Evolutionary conservation across 2,329 filamentous ascomycete genomes (phyloP).

Genomic region (Seiridium unicorne): DNA sequence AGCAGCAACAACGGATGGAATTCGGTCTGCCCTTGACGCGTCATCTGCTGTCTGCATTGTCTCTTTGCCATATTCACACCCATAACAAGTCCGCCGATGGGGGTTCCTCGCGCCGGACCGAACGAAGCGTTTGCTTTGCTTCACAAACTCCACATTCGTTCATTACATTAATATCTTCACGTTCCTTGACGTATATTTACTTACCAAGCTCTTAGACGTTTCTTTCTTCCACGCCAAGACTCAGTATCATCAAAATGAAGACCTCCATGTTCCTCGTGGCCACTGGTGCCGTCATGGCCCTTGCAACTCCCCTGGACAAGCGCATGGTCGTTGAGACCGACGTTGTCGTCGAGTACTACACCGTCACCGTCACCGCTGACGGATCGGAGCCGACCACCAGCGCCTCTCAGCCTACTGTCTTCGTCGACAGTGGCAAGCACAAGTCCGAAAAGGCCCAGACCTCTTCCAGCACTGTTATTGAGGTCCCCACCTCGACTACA

Average conservation of each 20-base stretch:
- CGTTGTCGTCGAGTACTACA: slow-evolving; percentile 27
- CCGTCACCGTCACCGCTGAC: slow-evolving; percentile 34
- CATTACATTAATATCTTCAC: neutral
- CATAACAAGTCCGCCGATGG: neutral
- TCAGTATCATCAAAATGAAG: slow-evolving; percentile 33
- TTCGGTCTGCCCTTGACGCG: neutral
- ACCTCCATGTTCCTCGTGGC: slow-evolving; percentile 33
- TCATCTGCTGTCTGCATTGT: neutral
- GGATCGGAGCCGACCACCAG: slow-evolving; percentile 11
- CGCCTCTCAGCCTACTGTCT: slow-evolving; percentile 8
- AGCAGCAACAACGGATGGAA: neutral
- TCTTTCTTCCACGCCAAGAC: neutral
- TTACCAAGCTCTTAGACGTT: slow-evolving; percentile 9
- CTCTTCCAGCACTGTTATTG: neutral
- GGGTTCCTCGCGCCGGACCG: neutral
- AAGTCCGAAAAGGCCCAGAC: neutral
- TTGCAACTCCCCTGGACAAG: slow-evolving; percentile 30
- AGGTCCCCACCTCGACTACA: slow-evolving; percentile 10
- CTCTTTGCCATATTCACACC: neutral
- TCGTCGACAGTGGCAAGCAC: slow-evolving; percentile 13
- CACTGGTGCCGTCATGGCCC: slow-evolving; percentile 30
- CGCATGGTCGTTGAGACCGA: slow-evolving; percentile 28
- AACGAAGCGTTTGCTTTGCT: neutral
- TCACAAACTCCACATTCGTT: neutral
- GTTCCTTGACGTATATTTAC: neutral